phyloP scores from a whole-genome alignment of 257 asterid species.

The Solanum tacnaense region DNA sequence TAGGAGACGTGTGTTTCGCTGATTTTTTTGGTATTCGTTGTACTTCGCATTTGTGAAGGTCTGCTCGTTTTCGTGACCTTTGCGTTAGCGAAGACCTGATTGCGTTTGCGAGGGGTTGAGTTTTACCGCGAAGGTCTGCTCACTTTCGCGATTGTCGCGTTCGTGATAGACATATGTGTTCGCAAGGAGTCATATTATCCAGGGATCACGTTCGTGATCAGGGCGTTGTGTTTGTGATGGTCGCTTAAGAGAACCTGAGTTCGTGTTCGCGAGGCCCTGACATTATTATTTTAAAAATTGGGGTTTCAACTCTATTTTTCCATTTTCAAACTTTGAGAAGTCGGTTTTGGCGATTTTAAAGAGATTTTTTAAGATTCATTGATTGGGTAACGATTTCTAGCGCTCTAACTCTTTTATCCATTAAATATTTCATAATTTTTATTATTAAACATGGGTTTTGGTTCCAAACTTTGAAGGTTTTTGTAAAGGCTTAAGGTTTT shows the following conservation, averaged over 20 bases:
- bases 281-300: too few relatives aligned
- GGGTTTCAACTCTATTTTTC: too few relatives aligned
- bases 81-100: background rate
- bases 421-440: background rate
- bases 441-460: background rate
- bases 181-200: background rate
- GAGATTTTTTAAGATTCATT: background rate
- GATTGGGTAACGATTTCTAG: background rate
- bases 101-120: background rate
- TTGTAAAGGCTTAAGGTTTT: background rate
- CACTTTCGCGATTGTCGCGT: too few relatives aligned
- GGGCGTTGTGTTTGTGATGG: background rate
- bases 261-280: background rate
- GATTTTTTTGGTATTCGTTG: too few relatives aligned
- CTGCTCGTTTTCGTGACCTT: too few relatives aligned
- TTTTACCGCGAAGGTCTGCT: background rate
- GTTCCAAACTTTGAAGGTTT: background rate
- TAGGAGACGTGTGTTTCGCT: background rate
- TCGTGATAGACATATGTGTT: background rate
- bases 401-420: background rate
- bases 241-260: background rate
- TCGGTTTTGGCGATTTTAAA: background rate
- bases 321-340: too few relatives aligned
- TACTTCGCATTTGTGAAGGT: background rate
- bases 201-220: background rate